Percentiles rank a stretch among this genome's conserved stretches.
phyloP scores from a whole-genome alignment of 306 rosid species.

The Fragaria iinumae region DNA sequence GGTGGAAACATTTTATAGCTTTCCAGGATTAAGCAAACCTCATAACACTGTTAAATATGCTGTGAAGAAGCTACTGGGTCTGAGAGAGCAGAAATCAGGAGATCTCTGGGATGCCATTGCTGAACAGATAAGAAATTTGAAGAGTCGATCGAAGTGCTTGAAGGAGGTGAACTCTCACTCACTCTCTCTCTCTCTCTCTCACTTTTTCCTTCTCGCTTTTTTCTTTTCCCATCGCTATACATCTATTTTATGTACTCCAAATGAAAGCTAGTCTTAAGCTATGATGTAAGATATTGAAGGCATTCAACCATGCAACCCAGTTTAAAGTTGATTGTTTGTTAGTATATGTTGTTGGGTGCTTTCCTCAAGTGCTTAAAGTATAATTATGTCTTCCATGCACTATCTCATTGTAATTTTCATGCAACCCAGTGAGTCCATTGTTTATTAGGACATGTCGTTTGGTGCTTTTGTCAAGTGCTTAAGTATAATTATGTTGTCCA shows the following conservation, averaged over 20 bases:
- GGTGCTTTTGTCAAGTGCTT: neutral
- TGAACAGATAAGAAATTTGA: constrained; percentile 53
- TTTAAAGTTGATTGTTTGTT: neutral
- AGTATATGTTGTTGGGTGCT: neutral
- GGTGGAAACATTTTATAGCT: constrained; percentile 62
- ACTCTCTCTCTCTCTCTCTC: constrained; percentile 7
- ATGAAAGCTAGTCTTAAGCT: neutral
- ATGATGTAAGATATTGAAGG: neutral
- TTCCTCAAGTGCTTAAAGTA: neutral
- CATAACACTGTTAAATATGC: constrained; percentile 88
- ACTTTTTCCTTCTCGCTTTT: neutral
- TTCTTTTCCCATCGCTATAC: neutral
- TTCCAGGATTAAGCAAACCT: constrained; percentile 81
- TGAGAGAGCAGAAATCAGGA: constrained; percentile 60
- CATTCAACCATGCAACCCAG: neutral
- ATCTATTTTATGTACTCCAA: neutral
- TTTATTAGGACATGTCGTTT: neutral
- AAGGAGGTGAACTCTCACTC: constrained; percentile 58
- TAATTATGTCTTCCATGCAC: neutral
- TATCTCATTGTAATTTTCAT: neutral
- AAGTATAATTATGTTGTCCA: neutral
- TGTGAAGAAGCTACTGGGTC: constrained; percentile 71
- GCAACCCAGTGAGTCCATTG: neutral
- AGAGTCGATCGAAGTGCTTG: constrained; percentile 57
- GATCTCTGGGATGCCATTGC: constrained; percentile 57